Evolutionary conservation across 2,329 filamentous ascomycete species (phyloP).

Genomic region (Fusarium torreyae): DNA sequence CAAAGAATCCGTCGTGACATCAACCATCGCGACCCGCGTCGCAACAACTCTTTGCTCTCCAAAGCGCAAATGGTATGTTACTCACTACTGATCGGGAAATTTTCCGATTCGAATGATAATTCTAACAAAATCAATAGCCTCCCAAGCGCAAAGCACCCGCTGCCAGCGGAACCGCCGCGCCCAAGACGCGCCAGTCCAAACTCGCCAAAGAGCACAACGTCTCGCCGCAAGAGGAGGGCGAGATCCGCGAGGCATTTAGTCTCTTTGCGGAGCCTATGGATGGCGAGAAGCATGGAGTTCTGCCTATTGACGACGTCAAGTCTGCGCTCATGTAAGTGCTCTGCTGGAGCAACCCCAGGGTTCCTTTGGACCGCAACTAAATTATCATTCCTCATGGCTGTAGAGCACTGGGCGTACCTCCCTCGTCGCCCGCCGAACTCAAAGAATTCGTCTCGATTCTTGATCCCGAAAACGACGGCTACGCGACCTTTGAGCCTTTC

Average conservation of each 20-base stretch:
- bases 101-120: neutral
- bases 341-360: neutral
- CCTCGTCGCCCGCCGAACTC: constrained; percentile 75
- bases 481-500: constrained; percentile 84
- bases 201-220: constrained; percentile 94
- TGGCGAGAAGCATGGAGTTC: constrained; percentile 80
- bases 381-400: neutral
- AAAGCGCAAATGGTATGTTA: constrained; percentile 34
- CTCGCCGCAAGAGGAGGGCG: constrained; percentile 84
- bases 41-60: constrained; percentile 8
- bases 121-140: constrained; percentile 56
- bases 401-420: constrained; percentile 86
- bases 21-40: constrained; percentile 32
- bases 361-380: too few relatives aligned
- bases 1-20: constrained; percentile 39
- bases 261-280: constrained; percentile 82
- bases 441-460: constrained; percentile 83
- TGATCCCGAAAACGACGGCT: constrained; percentile 86
- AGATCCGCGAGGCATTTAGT: constrained; percentile 91
- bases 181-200: constrained; percentile 78
- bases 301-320: constrained; percentile 77
- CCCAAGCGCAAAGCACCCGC: constrained; percentile 66
- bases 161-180: constrained; percentile 48
- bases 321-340: constrained; percentile 79
- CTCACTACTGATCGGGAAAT: neutral